Evolutionary conservation across 2,329 filamentous ascomycete genomes (phyloP), one percentile per base, ranked within the genome.

Genomic region (Ilyonectria destructans): DNA sequence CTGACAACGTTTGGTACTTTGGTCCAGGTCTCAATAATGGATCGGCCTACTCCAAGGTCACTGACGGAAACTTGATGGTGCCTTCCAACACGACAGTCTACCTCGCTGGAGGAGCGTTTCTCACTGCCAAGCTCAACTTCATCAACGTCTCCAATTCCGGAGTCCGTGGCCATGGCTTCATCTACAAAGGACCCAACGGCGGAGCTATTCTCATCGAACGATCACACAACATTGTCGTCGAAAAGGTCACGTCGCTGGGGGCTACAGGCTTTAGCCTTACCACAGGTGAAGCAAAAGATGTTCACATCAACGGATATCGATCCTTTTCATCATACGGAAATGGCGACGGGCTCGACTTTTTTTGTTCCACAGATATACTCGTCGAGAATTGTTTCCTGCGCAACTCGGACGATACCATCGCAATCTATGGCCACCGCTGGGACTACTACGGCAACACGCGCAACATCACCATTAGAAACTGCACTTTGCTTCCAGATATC

Each of bases 361-460:
- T 65, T 19, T 69, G 62, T 21, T 65, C 62, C 13, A 35, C 37
- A 19, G 62, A 69, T 23, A 62, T 78, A 13, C 58, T 76, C 1
- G 70, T 80, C 6, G 76, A 82, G 33, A 77, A 75, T 15, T 74
- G 74, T 51, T 82, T 82, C 65, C 62, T 82, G 40, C 76, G 80
- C 13, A 82, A 79, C 61, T 81, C 79, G 2, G 80, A 82, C 57
- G 80, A 82, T 58, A 77, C 62, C 15, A 77, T 82, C 35, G 80
- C 80, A 12, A 65, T 81, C 4, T 81, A 81, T 60, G 65, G 72
- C 8, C 79, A 81, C 60, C 77, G 79, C 0, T 75, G 73, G 69
- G 62, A 79, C 31, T 80, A 74, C 43, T 77, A 74, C 46, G 79
- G 79, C 21, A 71, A 82, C 58, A 77, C 80, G 0, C 65, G 37